Conservation (phyloP, 306 rosid genomes). For the Cicer yamashitae region DNA sequence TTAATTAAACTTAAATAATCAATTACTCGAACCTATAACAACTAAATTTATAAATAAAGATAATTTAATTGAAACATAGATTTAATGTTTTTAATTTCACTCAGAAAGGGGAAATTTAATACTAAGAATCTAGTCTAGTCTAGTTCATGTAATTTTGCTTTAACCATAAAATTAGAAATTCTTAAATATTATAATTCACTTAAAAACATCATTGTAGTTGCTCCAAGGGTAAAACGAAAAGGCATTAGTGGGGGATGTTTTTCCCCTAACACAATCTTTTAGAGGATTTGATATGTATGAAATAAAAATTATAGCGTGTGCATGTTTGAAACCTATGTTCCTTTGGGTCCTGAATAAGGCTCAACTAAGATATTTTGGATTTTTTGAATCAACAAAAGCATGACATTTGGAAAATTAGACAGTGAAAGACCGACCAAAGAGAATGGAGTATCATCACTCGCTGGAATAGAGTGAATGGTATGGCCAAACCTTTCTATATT, state of each 20-base stretch:
- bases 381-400: constrained; percentile 15
- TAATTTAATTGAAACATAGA: no score
- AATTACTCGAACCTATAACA: no score
- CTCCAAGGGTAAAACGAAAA: not conserved
- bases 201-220: no score
- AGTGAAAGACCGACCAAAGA: constrained; percentile 18
- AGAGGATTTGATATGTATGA: constrained; percentile 32
- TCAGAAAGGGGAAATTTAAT: no score
- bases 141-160: no score
- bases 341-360: constrained; percentile 11
- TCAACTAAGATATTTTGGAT: not conserved
- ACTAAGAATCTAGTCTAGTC: no score
- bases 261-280: not conserved
- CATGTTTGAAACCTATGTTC: constrained; percentile 10
- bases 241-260: constrained; percentile 9
- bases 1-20: no score
- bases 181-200: no score
- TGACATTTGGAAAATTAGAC: constrained; percentile 18
- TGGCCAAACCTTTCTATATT: constrained; percentile 34
- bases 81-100: no score
- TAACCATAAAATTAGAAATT: no score
- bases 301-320: constrained; percentile 19
- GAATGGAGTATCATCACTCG: constrained; percentile 22
- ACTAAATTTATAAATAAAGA: no score
- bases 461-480: not conserved